A percentile compares a stretch with the other conserved stretches of the same genome.
phyloP scores from a whole-genome alignment of 768 basidiomycete genomes.

The Serendipita vermifera region DNA sequence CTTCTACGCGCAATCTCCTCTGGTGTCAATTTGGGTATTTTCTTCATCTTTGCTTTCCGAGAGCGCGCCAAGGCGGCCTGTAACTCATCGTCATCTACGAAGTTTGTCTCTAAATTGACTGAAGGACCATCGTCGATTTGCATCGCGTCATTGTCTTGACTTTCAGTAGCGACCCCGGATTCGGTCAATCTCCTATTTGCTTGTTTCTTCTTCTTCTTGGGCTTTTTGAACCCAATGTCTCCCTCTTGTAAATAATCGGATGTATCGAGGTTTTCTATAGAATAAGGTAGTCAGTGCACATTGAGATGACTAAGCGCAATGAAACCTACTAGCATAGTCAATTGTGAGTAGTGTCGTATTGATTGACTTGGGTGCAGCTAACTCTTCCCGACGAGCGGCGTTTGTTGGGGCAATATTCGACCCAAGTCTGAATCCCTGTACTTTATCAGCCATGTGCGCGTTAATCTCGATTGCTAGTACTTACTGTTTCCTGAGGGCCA shows the following conservation, averaged over 20 bases:
- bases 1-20: conserved; percentile 73
- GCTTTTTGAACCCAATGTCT: conserved; percentile 90
- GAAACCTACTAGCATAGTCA: conserved; percentile 73
- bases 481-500: conserved; percentile 54
- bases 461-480: conserved; percentile 17
- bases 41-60: conserved; percentile 67
- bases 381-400: conserved; percentile 31
- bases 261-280: conserved; percentile 65
- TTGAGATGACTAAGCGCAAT: neutral
- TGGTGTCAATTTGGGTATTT: conserved; percentile 54
- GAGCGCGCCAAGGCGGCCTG: conserved; percentile 84
- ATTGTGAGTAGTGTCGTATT: conserved; percentile 74
- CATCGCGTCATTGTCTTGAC: conserved; percentile 38
- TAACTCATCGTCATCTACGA: conserved; percentile 96
- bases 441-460: neutral
- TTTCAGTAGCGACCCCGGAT: conserved; percentile 27
- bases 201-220: conserved; percentile 94
- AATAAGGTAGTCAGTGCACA: conserved; percentile 17
- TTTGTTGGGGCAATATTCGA: conserved; percentile 32
- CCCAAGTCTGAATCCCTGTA: conserved; percentile 71
- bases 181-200: conserved; percentile 52
- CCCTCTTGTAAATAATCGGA: conserved; percentile 87
- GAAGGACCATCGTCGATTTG: conserved; percentile 63
- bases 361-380: conserved; percentile 40
- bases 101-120: conserved; percentile 71